Percentiles rank a stretch among this genome's conserved stretches.
Conservation (phyloP, 2,329 filamentous ascomycete genomes). For the Colletotrichum graminicola region DNA sequence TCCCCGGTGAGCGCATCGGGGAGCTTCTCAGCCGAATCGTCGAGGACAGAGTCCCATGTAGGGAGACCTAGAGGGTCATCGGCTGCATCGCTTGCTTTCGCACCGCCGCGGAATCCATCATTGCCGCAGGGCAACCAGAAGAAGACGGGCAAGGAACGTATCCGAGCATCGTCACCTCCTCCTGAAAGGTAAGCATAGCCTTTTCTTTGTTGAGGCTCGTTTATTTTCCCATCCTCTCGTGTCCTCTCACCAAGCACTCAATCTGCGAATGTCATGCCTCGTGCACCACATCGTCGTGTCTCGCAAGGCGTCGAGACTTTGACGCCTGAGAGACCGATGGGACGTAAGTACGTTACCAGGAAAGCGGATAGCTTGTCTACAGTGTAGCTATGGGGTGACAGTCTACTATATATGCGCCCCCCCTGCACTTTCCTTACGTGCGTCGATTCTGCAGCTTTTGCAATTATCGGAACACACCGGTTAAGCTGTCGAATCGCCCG, state of each 20-base stretch:
- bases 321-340: neutral
- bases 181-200: slow-evolving; percentile 60
- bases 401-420: slow-evolving; percentile 18
- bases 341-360: slow-evolving; percentile 2
- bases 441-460: slow-evolving; percentile 23
- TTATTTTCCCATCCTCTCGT: neutral
- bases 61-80: slow-evolving; percentile 55
- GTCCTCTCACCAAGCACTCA: too few species aligned
- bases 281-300: neutral
- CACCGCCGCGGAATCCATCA: slow-evolving; percentile 56
- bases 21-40: slow-evolving; percentile 31
- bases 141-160: slow-evolving; percentile 57
- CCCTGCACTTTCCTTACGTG: neutral
- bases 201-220: slow-evolving; percentile 18
- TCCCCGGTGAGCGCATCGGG: slow-evolving; percentile 28
- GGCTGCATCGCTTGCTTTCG: slow-evolving; percentile 62
- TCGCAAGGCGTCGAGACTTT: neutral
- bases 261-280: neutral
- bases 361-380: slow-evolving; percentile 17
- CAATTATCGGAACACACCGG: slow-evolving; percentile 11
- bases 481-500: slow-evolving; percentile 1
- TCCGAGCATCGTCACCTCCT: slow-evolving; percentile 62
- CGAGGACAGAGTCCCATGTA: slow-evolving; percentile 19
- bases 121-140: slow-evolving; percentile 63
- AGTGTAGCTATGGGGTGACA: slow-evolving; percentile 9